Conservation (phyloP, 106 monocot genomes). For the Allium fistulosum region DNA sequence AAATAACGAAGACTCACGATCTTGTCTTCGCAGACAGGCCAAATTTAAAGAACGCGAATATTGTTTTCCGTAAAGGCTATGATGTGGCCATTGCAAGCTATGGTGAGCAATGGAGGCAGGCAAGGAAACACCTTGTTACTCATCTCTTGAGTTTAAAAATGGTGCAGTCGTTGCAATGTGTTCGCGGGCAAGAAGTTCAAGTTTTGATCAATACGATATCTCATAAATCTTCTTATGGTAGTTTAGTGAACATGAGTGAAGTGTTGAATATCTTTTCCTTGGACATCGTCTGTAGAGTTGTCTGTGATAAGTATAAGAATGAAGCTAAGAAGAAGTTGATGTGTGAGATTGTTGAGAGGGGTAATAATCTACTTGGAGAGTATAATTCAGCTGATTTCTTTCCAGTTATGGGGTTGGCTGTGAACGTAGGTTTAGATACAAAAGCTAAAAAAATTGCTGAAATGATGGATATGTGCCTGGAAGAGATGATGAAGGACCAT, state of each 20-base stretch:
- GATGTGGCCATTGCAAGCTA: constrained; percentile 23
- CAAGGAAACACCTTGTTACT: constrained; percentile 12
- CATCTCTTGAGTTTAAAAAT: constrained; percentile 24
- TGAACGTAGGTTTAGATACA: no score
- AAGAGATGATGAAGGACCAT: no score
- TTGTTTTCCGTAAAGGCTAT: constrained; percentile 1
- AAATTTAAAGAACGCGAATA: background rate
- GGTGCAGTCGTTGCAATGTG: constrained; percentile 8
- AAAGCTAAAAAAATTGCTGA: no score
- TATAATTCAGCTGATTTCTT: constrained; percentile 8
- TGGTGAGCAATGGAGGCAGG: constrained; percentile 22
- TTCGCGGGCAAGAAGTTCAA: constrained; percentile 22
- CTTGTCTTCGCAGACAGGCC: constrained; percentile 26
- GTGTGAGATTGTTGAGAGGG: background rate
- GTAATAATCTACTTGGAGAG: background rate
- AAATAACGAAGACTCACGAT: constrained; percentile 33
- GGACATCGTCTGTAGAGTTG: constrained; percentile 3
- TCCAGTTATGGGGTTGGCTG: no score
- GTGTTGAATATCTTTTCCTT: constrained; percentile 6
- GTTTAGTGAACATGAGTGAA: constrained; percentile 6
- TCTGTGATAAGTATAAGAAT: background rate
- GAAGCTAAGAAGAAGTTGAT: background rate
- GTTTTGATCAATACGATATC: constrained; percentile 6
- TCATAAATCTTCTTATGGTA: background rate
- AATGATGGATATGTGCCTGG: no score